phyloP scores from a whole-genome alignment of 2,329 filamentous ascomycete genomes.

The Leptographium radiaticola region DNA sequence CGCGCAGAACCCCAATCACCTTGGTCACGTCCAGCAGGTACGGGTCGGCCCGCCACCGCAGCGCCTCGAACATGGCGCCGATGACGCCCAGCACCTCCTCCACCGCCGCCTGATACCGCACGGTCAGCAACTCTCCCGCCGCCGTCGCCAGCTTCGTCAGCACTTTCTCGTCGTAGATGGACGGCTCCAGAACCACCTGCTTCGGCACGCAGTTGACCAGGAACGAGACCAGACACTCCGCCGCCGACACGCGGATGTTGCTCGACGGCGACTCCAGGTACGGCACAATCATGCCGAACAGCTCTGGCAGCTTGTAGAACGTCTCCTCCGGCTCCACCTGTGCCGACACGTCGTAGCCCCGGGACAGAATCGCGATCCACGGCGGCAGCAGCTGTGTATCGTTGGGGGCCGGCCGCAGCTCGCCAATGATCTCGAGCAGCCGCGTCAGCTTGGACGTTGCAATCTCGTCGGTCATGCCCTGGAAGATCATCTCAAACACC shows the following conservation, averaged over 20 bases:
- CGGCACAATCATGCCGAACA: conserved; percentile 66
- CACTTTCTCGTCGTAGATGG: conserved; percentile 82
- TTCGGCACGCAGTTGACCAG: conserved; percentile 80
- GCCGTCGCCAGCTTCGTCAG: conserved; percentile 67
- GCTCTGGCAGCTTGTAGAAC: conserved; percentile 74
- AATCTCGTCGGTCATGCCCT: conserved; percentile 77
- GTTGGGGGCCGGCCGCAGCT: conserved; percentile 81
- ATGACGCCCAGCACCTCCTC: conserved; percentile 87
- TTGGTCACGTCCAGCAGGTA: conserved; percentile 64
- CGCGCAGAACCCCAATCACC: conserved; percentile 73
- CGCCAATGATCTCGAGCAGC: conserved; percentile 80
- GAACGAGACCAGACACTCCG: conserved; percentile 89
- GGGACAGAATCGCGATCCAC: conserved; percentile 90
- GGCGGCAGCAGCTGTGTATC: conserved; percentile 90
- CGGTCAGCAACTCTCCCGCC: conserved; percentile 62
- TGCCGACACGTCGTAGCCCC: conserved; percentile 87
- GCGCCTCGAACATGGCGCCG: conserved; percentile 70
- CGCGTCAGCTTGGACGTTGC: conserved; percentile 82
- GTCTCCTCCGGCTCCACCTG: conserved; percentile 83
- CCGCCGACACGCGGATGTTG: conserved; percentile 88
- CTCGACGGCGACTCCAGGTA: conserved; percentile 81
- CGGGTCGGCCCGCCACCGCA: conserved; percentile 75
- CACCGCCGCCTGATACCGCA: conserved; percentile 92
- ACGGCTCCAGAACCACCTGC: conserved; percentile 73
- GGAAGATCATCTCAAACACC: conserved; percentile 94